Evolutionary conservation across 2,329 filamentous ascomycete genomes (phyloP), one percentile per base, ranked within the genome.

Genomic region (Polychaeton citri): DNA sequence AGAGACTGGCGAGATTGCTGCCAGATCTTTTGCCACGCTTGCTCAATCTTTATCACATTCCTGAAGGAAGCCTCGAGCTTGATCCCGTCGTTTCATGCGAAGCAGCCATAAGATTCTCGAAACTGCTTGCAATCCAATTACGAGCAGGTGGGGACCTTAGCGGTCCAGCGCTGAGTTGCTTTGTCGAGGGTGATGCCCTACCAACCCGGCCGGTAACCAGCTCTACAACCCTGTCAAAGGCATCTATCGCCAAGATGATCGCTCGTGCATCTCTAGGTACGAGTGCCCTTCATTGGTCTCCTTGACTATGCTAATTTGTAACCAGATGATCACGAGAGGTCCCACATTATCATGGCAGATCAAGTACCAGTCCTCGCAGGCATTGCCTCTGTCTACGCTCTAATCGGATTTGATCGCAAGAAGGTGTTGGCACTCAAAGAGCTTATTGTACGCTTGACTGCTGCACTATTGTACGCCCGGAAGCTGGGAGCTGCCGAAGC

Each of bases 401-500:
- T 74, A 5, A 61, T 98, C 6, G 84, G 83, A 1, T 73, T 88
- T 41, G 76, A 86, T 40, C 74, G 90, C 38, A 96, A 95, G 61
- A 93, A 92, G 58, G 86, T 83, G 4, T 81, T 96, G 62, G 76
- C 95, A 1, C 71, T 94, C 49, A 79, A 83, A 47, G 86, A 95
- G 51, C 69, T 96, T 34, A 71, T 98, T 6, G 79, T 78, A 3
- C 77, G 86, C 12, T 68, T 96, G 28, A 83, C 92, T 35, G 79
- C 79, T 21, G 86, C 83, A 2, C 68, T 98, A 6, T 79, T 94
- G 4, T 85, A 95, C 58, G 90, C 90, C 12, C 74, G 90, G 26
- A 95, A 92, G 32, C 72, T 88, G 33, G 88, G 88, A 20, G 90
- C 90, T 28, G 87, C 90, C n/a, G 90, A 96, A 53, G 83, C 90